These are phyloP conservation scores for Trebouxia sp. DNA, from an alignment of 139 green algal genomes.

Conservation along the genomic window DNA sequence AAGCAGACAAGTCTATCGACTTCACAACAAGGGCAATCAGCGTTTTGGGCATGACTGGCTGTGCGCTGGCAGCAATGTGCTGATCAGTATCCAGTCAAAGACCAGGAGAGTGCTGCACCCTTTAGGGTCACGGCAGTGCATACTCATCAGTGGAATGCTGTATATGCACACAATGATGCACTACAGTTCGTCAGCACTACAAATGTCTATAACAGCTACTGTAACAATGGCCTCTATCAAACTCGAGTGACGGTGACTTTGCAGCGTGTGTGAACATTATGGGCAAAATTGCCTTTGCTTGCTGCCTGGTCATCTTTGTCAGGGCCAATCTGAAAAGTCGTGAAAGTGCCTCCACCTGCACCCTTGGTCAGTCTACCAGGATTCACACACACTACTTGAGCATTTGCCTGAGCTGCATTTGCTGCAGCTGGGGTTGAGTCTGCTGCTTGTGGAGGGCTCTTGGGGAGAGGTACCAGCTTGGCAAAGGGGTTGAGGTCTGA, in stretches of 20 bases:
- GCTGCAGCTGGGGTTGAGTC: not conserved
- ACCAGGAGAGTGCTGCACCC: no score
- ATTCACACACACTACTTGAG: slow-evolving; percentile 73
- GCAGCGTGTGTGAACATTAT: slow-evolving; percentile 44
- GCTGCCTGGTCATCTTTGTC: slow-evolving; percentile 29
- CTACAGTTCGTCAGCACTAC: no score
- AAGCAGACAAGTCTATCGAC: no score
- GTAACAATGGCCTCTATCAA: slow-evolving; percentile 25
- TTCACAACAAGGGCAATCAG: no score
- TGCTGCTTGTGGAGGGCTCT: not conserved
- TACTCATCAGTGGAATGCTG: no score
- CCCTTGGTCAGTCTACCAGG: slow-evolving; percentile 80
- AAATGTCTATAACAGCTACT: no score
- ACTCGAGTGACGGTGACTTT: slow-evolving; percentile 48
- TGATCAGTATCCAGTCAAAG: no score
- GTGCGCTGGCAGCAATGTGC: no score
- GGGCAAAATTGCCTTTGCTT: slow-evolving; percentile 35
- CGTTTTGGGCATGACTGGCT: no score
- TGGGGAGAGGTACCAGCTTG: slow-evolving; percentile 61
- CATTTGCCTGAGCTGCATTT: not conserved
- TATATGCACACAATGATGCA: no score
- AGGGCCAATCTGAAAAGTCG: slow-evolving; percentile 51
- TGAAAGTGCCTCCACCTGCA: slow-evolving; percentile 73
- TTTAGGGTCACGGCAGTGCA: no score
- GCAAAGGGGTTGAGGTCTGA: slow-evolving; percentile 92